Conservation (phyloP, 2,329 filamentous ascomycete species). For the Leptoxyphium fumago region DNA sequence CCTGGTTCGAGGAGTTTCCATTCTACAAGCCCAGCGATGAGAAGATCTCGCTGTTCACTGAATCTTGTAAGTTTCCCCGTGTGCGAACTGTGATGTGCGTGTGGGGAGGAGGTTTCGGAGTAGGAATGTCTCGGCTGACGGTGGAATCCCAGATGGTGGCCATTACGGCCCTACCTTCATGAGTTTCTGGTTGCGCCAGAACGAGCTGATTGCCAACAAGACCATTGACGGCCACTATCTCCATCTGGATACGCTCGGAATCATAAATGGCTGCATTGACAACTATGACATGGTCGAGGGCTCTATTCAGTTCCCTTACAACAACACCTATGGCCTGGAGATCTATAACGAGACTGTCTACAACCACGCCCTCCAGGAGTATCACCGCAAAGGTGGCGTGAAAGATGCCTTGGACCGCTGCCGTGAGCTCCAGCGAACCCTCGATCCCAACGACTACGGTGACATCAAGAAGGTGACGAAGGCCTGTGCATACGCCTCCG, state of each 20-base stretch:
- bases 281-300: conserved; percentile 16
- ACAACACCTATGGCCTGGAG: conserved; percentile 43
- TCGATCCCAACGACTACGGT: conserved; percentile 37
- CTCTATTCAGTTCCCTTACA: conserved; percentile 26
- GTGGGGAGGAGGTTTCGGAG: too few relatives aligned
- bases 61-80: conserved; percentile 34
- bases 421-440: conserved; percentile 15
- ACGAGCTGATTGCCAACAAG: conserved; percentile 38
- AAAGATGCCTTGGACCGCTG: conserved; percentile 38
- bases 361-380: conserved; percentile 26
- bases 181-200: conserved; percentile 44
- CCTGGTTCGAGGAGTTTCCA: conserved; percentile 26
- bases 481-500: conserved; percentile 13
- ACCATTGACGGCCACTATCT: conserved; percentile 25
- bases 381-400: conserved; percentile 35
- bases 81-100: too few relatives aligned
- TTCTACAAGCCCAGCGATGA: conserved; percentile 30
- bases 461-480: conserved; percentile 20
- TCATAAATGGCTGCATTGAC: conserved; percentile 43
- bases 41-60: conserved; percentile 48
- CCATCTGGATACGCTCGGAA: conserved; percentile 36
- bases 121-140: too few relatives aligned
- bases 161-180: conserved; percentile 38
- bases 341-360: conserved; percentile 44
- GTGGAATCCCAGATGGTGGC: conserved; percentile 37